Percentiles rank a stretch among this genome's conserved stretches.
Evolutionary conservation across 495 filamentous ascomycete genomes (phyloP).

Genomic region (Aspergillus ellipticus): DNA sequence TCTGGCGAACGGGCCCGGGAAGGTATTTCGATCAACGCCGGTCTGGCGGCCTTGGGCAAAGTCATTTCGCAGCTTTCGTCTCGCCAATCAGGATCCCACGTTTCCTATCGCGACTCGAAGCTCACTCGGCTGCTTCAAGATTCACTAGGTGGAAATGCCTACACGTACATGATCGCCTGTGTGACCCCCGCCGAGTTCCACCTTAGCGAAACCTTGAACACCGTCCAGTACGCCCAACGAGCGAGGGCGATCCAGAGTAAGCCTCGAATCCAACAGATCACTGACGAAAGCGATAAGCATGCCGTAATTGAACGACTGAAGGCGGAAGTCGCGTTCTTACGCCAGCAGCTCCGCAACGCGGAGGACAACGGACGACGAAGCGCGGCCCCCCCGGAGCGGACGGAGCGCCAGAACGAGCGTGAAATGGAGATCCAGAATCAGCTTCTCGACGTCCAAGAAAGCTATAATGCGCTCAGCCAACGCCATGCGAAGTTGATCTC

Average conservation of each 20-base stretch:
- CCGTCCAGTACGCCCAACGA: slow-evolving; percentile 92
- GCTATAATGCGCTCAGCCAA: slow-evolving; percentile 84
- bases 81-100: slow-evolving; percentile 79
- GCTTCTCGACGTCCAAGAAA: slow-evolving; percentile 88
- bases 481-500: slow-evolving; percentile 94
- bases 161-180: slow-evolving; percentile 99
- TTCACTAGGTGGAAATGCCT: slow-evolving; percentile 95
- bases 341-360: slow-evolving; percentile 79
- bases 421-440: slow-evolving; percentile 94
- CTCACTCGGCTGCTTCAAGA: slow-evolving; percentile 95
- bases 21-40: slow-evolving; percentile 97
- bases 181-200: slow-evolving; percentile 97
- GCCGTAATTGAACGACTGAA: slow-evolving; percentile 90
- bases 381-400: slow-evolving; percentile 59
- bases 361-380: slow-evolving; percentile 63
- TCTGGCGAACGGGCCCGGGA: slow-evolving; percentile 94
- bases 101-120: slow-evolving; percentile 96
- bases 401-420: slow-evolving; percentile 74
- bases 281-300: slow-evolving; percentile 91
- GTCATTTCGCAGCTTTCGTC: slow-evolving; percentile 98
- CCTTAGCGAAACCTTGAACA: slow-evolving; percentile 95
- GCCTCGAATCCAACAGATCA: slow-evolving; percentile 86
- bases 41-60: slow-evolving; percentile 91
- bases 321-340: slow-evolving; percentile 88
- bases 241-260: slow-evolving; percentile 97